These are phyloP conservation scores for Uronychia setigera DNA, from an alignment of 73 alveolate genomes.

Conservation along the genomic window DNA sequence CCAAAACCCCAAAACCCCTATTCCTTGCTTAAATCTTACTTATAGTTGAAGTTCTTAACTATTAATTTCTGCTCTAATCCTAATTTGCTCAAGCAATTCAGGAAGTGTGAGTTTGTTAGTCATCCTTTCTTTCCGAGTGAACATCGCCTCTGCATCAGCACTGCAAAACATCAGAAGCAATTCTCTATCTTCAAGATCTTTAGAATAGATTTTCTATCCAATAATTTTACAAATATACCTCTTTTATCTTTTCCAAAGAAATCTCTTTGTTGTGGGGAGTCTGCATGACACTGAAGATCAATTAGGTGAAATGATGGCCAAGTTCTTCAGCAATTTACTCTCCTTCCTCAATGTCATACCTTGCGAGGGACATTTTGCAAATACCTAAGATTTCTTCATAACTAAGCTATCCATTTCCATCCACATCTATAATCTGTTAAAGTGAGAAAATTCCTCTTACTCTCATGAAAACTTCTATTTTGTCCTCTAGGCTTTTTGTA, in stretches of 20 bases:
- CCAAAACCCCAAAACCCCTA: no score
- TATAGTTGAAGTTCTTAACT: no score
- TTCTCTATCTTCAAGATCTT: neutral
- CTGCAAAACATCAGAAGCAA: slow-evolving; percentile 8
- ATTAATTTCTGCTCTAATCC: no score
- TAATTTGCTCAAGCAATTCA: no score
- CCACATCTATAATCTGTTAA: slow-evolving; percentile 1
- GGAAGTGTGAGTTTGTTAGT: no score
- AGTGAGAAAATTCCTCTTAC: neutral
- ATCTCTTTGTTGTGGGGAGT: neutral
- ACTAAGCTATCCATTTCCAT: slow-evolving; percentile 17
- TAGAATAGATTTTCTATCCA: neutral
- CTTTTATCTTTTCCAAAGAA: neutral
- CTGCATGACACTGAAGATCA: neutral
- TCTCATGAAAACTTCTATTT: neutral
- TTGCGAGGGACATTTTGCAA: slow-evolving; percentile 12
- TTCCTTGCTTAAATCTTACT: no score
- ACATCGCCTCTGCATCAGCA: slow-evolving; percentile 12
- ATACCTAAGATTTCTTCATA: slow-evolving; percentile 12
- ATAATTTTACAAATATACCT: neutral
- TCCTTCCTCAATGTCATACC: neutral
- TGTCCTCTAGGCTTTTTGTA: neutral
- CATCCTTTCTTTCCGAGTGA: no score
- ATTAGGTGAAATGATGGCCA: neutral
- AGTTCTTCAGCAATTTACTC: neutral